Evolutionary conservation across 75 land plant genomes (phyloP), one percentile per base, ranked within the genome.

Genomic region (Cunninghamia lanceolata): DNA sequence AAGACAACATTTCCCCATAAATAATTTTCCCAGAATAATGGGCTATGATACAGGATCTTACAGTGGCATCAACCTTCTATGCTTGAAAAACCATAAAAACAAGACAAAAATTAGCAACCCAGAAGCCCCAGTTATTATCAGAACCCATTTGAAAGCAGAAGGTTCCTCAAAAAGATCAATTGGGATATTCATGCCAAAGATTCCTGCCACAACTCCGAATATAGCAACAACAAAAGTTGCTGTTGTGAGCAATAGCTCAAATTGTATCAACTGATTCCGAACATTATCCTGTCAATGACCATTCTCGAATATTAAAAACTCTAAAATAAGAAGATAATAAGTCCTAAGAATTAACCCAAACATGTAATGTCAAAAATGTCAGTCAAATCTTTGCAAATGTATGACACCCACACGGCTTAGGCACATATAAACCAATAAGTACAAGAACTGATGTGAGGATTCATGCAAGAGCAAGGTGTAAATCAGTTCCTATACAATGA

Each of bases 161-260:
- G 96, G 93, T 40, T 94, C 88, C 9, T 94, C 96, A 91, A 96
- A 94, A 76, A 97, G 66, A 15, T 88, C 77, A 66, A 97, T 93
- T 32, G 86, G 89, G 83, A 97, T 96, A 63, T 97, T 97, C 99
- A 97, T 97, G 42, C 99, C 99, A 92, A 97, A 97, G 16, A 97
- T 88, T 32, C 99, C 99, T 28, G 99, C 99, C 40, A 97, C 95
- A 32, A 97, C 98, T 82, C 99, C 96, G 85, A 92, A 97, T 36
- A 97, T 96, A 35, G 99, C 95, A 59, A 96, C 96, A n/a, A 97
- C 99, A 91, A 97, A 97, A 16, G 98, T 97, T 16, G 95, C 96
- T 4, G 97, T 95, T 17, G 99, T 97, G 11, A 97, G 91, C 84
- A 97, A 86, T 36, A 97, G 88, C 91, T 97, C 99, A 85, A 97